A percentile compares a stretch with the other conserved stretches of the same genome.
phyloP scores from a whole-genome alignment of 805 yeast genomes.

The Komagataella pastoris region DNA sequence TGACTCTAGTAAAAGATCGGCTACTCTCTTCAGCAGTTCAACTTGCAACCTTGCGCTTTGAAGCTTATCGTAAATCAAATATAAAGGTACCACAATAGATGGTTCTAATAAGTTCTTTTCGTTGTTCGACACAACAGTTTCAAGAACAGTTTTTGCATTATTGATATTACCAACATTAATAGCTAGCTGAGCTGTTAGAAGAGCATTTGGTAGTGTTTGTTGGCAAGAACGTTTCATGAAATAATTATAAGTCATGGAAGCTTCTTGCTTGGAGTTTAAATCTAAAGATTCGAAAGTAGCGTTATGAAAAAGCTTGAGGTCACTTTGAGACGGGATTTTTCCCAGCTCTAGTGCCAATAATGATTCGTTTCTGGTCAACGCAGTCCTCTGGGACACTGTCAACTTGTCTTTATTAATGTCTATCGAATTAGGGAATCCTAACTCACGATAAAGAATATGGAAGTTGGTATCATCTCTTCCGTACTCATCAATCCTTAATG shows the following conservation, averaged over 20 bases:
- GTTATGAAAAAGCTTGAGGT: conserved; percentile 10
- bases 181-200: conserved; percentile 22
- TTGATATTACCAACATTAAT: conserved; percentile 16
- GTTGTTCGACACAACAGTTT: conserved; percentile 12
- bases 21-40: conserved; percentile 18
- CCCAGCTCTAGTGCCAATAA: conserved; percentile 26
- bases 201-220: conserved; percentile 13
- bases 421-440: conserved; percentile 16
- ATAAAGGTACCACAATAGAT: conserved; percentile 34
- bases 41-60: conserved; percentile 22
- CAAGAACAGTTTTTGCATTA: conserved; percentile 22
- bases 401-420: conserved; percentile 16
- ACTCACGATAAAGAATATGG: conserved; percentile 15
- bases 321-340: conserved; percentile 13
- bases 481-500: conserved; percentile 10
- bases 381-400: conserved; percentile 24
- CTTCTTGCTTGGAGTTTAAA: conserved; percentile 11
- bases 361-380: conserved; percentile 29
- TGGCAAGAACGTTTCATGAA: conserved; percentile 15
- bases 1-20: conserved; percentile 9
- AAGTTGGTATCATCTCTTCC: conserved; percentile 5
- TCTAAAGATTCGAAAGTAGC: conserved; percentile 8
- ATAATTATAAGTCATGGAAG: conserved; percentile 19
- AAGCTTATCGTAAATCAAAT: conserved; percentile 33
- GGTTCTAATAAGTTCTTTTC: conserved; percentile 18